Percentiles rank a stretch among this genome's conserved stretches.
Evolutionary conservation across 371 early-diverging fungal genomes (phyloP).

Genomic region (Mortierella polycephala): DNA sequence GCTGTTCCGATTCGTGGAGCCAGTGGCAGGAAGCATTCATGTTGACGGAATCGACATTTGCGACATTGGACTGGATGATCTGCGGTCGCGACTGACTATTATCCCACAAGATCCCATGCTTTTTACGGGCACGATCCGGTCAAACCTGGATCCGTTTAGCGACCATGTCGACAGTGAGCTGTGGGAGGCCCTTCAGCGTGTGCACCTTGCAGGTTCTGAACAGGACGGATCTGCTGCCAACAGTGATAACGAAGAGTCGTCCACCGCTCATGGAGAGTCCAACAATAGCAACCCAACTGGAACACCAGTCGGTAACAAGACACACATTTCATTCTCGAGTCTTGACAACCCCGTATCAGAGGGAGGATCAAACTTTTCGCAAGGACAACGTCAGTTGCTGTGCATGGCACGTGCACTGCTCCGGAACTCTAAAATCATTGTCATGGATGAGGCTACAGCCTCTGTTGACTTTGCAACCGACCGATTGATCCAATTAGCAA

Average conservation of each 20-base stretch:
- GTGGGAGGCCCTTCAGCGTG: slow-evolving; percentile 71
- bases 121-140: slow-evolving; percentile 70
- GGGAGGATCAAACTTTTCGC: slow-evolving; percentile 81
- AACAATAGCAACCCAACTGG: too few species aligned
- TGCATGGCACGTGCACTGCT: slow-evolving; percentile 85
- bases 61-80: slow-evolving; percentile 74
- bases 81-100: slow-evolving; percentile 79
- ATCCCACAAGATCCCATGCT: slow-evolving; percentile 77
- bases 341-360: slow-evolving; percentile 69
- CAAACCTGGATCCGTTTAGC: slow-evolving; percentile 74
- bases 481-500: slow-evolving; percentile 72
- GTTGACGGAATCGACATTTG: slow-evolving; percentile 86
- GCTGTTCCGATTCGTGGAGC: slow-evolving; percentile 82
- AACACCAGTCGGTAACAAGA: slow-evolving; percentile 12
- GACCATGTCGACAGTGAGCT: slow-evolving; percentile 68
- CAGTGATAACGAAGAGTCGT: slow-evolving; percentile 23
- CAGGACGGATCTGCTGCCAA: slow-evolving; percentile 20
- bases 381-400: slow-evolving; percentile 88
- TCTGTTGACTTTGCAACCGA: slow-evolving; percentile 78
- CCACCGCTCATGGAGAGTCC: too few species aligned
- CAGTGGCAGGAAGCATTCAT: slow-evolving; percentile 72
- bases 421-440: slow-evolving; percentile 66
- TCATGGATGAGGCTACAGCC: slow-evolving; percentile 91
- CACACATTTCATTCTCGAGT: slow-evolving; percentile 58
- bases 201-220: slow-evolving; percentile 55